These are phyloP conservation scores for Salix suchowensis DNA, from an alignment of 345 rosid genomes.

Conservation along the genomic window DNA sequence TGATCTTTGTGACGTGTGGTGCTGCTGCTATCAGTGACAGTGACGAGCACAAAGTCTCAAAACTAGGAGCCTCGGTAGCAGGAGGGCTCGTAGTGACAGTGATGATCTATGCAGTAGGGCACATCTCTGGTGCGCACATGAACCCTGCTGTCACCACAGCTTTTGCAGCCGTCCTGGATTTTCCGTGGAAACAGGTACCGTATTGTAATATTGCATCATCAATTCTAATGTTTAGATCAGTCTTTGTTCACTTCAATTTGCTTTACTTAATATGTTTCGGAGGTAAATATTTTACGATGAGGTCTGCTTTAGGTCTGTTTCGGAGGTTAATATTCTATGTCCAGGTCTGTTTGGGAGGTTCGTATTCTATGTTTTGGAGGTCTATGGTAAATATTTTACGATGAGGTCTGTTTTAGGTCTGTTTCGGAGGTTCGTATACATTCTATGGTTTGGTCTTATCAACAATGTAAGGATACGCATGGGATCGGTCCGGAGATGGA, in stretches of 20 bases:
- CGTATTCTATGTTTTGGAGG: too few species aligned
- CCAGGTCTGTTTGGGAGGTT: too few species aligned
- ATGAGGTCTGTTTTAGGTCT: too few species aligned
- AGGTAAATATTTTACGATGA: too few species aligned
- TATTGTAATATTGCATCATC: neutral
- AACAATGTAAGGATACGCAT: too few species aligned
- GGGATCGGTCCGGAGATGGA: too few species aligned
- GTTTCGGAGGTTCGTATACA: too few species aligned
- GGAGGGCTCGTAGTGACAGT: conserved; percentile 68
- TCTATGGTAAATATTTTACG: too few species aligned
- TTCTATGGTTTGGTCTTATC: neutral
- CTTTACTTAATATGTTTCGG: too few species aligned
- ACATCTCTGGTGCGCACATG: conserved; percentile 73
- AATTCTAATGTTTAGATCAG: neutral
- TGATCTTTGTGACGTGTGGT: conserved; percentile 62
- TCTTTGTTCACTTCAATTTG: too few species aligned
- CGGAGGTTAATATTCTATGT: too few species aligned
- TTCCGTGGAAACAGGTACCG: conserved; percentile 58
- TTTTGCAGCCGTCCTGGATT: conserved; percentile 46
- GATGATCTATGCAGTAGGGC: conserved; percentile 69
- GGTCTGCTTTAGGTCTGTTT: too few species aligned
- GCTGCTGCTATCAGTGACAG: conserved; percentile 35
- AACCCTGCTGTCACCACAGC: conserved; percentile 68
- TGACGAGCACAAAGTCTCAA: conserved; percentile 36
- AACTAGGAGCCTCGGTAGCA: conserved; percentile 50